phyloP scores from a whole-genome alignment of 1,284 basidiomycete genomes.

The Ustilago tritici region DNA sequence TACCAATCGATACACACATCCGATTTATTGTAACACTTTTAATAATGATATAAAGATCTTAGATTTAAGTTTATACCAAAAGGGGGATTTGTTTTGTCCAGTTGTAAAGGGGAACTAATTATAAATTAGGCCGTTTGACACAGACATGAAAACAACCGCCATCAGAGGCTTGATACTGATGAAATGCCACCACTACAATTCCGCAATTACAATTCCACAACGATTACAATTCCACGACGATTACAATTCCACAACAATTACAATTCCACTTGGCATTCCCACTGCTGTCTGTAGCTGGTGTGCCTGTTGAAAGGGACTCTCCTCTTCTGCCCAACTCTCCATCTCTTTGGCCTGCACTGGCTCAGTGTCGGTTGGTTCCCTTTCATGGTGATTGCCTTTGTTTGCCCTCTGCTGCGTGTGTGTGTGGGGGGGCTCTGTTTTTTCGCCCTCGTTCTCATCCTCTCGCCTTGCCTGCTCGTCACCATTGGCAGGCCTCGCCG shows the following conservation, averaged over 20 bases:
- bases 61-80: too few species aligned
- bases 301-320: not conserved
- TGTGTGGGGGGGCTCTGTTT: constrained; percentile 9
- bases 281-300: too few species aligned
- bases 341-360: not conserved
- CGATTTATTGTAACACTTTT: too few species aligned
- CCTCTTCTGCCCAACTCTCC: not conserved
- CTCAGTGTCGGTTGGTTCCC: not conserved
- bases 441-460: not conserved
- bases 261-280: too few species aligned
- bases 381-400: not conserved
- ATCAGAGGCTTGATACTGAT: constrained; percentile 5
- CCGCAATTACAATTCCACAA: too few species aligned
- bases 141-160: not conserved
- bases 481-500: constrained; percentile 8
- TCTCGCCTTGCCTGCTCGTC: constrained; percentile 1
- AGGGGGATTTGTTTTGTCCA: too few species aligned
- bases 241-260: too few species aligned
- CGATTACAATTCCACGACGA: too few species aligned
- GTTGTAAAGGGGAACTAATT: too few species aligned
- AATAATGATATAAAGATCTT: too few species aligned
- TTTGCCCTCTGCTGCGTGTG: not conserved
- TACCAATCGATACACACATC: too few species aligned
- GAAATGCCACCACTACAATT: not conserved
- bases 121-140: too few species aligned